Evolutionary conservation across 441 rosid genomes (phyloP), one percentile per base, ranked within the genome.

Genomic region (Aleurites moluccanus): DNA sequence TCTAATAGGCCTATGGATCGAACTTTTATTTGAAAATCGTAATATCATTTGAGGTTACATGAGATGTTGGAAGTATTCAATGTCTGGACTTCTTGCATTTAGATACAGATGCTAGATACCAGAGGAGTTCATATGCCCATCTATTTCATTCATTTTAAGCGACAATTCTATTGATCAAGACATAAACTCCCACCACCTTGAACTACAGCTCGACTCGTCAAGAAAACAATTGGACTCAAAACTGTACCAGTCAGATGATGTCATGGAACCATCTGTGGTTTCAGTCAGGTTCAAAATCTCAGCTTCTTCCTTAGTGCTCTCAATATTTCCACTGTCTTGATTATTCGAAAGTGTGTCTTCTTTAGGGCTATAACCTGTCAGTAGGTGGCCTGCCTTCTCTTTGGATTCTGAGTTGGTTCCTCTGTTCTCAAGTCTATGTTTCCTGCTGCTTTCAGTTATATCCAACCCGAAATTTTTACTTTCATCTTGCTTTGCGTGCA

Each of bases 111-210:
- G 40, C 8, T 35, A 38, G 50, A 35, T 25, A n/a, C 28, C 59
- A 10, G 52, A 64, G 3, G 50, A 4, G 30, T 42, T 30, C 28
- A 21, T 56, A 3, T 56, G 14, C 3, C 40, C 57, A n/a, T 69
- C 38, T 21, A 30, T 25, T 57, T 27, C 33, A 20, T 70, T 57
- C 16, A 40, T 63, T 62, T 70, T 47, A 35, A 49, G 52, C 57
- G 14, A 52, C 16, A 44, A 10, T 53, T 65, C 27, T 11, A 28
- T 13, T 55, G 30, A 72, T 72, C 44, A 77, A 38, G 69, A 28
- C 30, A 45, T 50, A 30, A 77, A 60, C 45, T 72, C 69, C 69
- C 69, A 77, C 80, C 80, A 77, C 56, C 67, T 44, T 49, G 73
- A 72, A 61, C 53, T 69, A 35, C 73, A 59, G 11, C 52, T 56